phyloP scores from a whole-genome alignment of 2,329 filamentous ascomycete species.

The Grosmannia penicillata region DNA sequence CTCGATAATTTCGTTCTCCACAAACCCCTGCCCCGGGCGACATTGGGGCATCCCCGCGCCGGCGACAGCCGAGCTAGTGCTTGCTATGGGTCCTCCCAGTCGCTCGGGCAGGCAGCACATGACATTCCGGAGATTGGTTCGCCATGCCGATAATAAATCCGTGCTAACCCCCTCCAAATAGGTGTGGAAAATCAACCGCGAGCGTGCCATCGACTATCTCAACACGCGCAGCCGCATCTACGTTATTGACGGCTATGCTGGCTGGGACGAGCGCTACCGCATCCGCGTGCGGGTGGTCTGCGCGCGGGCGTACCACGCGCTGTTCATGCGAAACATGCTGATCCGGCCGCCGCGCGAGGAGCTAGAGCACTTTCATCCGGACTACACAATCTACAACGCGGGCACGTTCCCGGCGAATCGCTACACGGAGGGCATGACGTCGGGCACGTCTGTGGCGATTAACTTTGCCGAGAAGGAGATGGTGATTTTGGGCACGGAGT shows the following conservation, averaged over 20 bases:
- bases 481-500: slow-evolving; percentile 98
- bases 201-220: slow-evolving; percentile 96
- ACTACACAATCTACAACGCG: slow-evolving; percentile 99
- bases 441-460: slow-evolving; percentile 91
- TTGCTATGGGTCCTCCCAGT: too few relatives aligned
- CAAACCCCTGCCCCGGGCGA: slow-evolving; percentile 4
- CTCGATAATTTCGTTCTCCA: slow-evolving; percentile 9
- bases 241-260: slow-evolving; percentile 91
- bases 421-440: slow-evolving; percentile 97
- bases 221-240: slow-evolving; percentile 99
- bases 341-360: slow-evolving; percentile 86
- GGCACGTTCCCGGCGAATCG: slow-evolving; percentile 97
- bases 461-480: slow-evolving; percentile 99
- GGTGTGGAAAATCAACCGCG: slow-evolving; percentile 99
- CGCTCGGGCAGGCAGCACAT: too few relatives aligned
- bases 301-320: slow-evolving; percentile 95
- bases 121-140: too few relatives aligned
- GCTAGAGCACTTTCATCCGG: slow-evolving; percentile 93
- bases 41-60: slow-evolving; percentile 6
- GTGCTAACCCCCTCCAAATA: slow-evolving; percentile 25
- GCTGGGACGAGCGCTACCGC: slow-evolving; percentile 97
- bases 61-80: slow-evolving; percentile 9
- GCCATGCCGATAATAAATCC: too few relatives aligned
- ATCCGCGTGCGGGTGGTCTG: slow-evolving; percentile 97
- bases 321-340: slow-evolving; percentile 99